Conservation (phyloP, 2,329 filamentous ascomycete genomes). For the Ilyonectria robusta region DNA sequence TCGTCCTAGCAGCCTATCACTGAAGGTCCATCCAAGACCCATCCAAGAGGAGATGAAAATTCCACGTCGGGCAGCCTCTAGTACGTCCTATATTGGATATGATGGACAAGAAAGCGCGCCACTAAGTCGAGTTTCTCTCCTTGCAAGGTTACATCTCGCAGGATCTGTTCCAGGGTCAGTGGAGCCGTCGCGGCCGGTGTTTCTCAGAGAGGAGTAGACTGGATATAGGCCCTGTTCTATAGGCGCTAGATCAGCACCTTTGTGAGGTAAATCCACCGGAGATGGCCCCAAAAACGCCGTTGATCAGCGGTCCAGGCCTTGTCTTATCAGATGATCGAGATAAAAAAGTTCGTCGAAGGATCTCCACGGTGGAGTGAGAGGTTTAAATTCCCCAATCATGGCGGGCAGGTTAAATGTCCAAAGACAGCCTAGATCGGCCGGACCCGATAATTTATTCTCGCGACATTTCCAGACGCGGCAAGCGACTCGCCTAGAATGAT, state of each 20-base stretch:
- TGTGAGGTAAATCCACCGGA: conserved; percentile 2
- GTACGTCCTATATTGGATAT: conserved; percentile 4
- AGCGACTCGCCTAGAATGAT: not conserved
- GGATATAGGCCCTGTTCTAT: not conserved
- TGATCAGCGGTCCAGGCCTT: conserved; percentile 9
- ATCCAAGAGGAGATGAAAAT: not conserved
- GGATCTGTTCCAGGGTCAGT: conserved; percentile 10
- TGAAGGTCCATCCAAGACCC: not conserved
- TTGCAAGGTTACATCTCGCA: conserved; percentile 14
- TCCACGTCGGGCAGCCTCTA: conserved; percentile 5
- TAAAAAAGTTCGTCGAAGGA: conserved; percentile 3
- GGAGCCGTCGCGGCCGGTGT: conserved; percentile 5
- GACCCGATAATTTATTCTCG: too few species aligned
- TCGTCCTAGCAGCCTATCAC: too few species aligned
- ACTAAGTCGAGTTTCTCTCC: conserved; percentile 1
- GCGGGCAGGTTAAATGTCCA: not conserved
- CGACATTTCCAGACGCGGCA: not conserved
- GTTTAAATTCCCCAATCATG: not conserved
- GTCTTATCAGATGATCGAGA: conserved; percentile 28
- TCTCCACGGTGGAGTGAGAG: not conserved
- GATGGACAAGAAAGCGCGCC: conserved; percentile 13
- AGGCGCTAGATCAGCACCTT: not conserved
- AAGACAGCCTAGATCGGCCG: not conserved
- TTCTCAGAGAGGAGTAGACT: not conserved
- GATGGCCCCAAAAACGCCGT: conserved; percentile 16